These are phyloP conservation scores for Calamus simplicifolius DNA, from an alignment of 176 grass and related monocot species.

Conservation along the genomic window DNA sequence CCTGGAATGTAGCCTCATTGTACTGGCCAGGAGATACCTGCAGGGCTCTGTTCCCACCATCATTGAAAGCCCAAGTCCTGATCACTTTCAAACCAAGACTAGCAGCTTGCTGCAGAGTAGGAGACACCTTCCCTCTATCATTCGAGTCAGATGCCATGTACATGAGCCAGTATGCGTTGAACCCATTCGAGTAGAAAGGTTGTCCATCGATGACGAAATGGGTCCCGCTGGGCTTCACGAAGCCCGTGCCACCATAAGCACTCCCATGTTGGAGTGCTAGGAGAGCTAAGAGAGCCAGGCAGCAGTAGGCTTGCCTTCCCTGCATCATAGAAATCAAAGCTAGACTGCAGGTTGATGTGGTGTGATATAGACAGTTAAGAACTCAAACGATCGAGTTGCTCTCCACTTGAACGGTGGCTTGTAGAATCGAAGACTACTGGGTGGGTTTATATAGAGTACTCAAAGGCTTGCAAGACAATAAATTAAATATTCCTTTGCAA, in stretches of 20 bases:
- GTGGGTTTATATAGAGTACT: no score
- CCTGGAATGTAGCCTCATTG: conserved; percentile 57
- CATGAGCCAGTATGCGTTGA: conserved; percentile 91
- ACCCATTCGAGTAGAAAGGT: conserved; percentile 51
- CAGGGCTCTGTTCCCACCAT: conserved; percentile 56
- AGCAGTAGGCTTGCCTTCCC: no score
- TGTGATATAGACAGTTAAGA: no score
- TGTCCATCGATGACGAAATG: conserved; percentile 35
- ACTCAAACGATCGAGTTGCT: no score
- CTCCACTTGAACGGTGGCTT: no score
- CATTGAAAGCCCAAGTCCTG: conserved; percentile 81
- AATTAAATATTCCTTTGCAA: no score
- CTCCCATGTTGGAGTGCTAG: conserved; percentile 9
- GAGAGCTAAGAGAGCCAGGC: not conserved
- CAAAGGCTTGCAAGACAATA: no score
- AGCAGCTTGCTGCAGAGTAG: conserved; percentile 33
- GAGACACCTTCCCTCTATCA: conserved; percentile 43
- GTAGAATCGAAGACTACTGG: no score
- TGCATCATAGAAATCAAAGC: no score
- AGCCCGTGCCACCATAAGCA: not conserved
- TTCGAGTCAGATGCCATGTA: conserved; percentile 44
- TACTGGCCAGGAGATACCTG: conserved; percentile 62
- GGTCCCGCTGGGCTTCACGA: conserved; percentile 39
- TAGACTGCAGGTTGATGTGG: no score
- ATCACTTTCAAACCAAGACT: conserved; percentile 39